Base-by-base conservation (phyloP, 768 basidiomycete species). In the Leucosporidium scottii region DNA sequence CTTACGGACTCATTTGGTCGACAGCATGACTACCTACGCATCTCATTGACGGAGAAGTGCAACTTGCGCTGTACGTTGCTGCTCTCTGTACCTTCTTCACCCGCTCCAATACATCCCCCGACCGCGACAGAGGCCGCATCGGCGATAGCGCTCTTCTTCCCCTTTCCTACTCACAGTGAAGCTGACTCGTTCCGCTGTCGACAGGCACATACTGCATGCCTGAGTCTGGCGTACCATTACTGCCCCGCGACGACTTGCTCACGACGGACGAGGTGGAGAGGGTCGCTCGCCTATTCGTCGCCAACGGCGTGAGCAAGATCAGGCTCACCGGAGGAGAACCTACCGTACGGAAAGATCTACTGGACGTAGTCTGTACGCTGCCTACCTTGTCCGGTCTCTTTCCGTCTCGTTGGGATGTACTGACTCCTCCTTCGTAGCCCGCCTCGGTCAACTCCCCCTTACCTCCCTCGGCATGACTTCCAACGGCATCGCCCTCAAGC, bases 191-290 rank as follows among this genome's bases (percentile, higher is more conserved):
- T 31, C 17, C 44, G 30, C 3, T 7, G 8, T n/a, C 4, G 34
- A 28, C 69, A 93, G 89, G 90, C 73, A 91, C 91, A 74, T 93
- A 93, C 76, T 93, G 90, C 75, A 93, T 93, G 91, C 91, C 90
- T 4, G 84, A 82, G 61, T 85, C 88, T 75, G 90, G 90, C 39
- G 80, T 92, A 7, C 83, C 87, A 61, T 82, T 92, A 31, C 86
- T 88, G 18, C 91, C 90, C 3, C 79, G 80, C 44, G 81, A 81
- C 15, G 82, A 88, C 66, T 82, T 91, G 65, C 82, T 93, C 49
- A 85, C 87, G 0, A 86, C 91, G 69, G 83, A 85, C 60, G 90
- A 93, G 76, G 79, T 93, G 34, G 76, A 88, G 51, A 84, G 87
- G 58, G 81, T 91, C 1, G 87, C 89, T 7, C 78, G 82, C 23